Percentiles rank a stretch among this genome's conserved stretches.
These are phyloP conservation scores for Pseudozyma pruni DNA, from an alignment of 1,284 basidiomycete genomes.

Conservation along the genomic window DNA sequence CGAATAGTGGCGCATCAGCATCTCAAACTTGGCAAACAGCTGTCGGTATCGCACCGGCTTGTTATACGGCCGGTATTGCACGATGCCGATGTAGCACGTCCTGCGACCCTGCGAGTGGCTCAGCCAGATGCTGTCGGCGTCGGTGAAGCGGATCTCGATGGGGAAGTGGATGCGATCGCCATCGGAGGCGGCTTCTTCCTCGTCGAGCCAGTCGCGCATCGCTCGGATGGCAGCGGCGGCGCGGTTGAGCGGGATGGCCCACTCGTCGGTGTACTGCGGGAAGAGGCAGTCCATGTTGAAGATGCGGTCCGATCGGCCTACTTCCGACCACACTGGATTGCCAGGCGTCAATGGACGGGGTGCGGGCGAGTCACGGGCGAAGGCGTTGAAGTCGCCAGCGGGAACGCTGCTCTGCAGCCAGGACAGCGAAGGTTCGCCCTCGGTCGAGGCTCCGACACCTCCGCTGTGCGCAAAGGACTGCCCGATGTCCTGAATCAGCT, in stretches of 20 bases:
- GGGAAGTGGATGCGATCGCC: conserved; percentile 91
- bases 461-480: conserved; percentile 26
- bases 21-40: conserved; percentile 83
- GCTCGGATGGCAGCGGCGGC: conserved; percentile 76
- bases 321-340: conserved; percentile 41
- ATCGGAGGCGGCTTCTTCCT: conserved; percentile 74
- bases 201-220: conserved; percentile 79
- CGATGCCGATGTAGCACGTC: conserved; percentile 94
- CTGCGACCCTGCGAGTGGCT: conserved; percentile 83
- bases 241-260: conserved; percentile 81
- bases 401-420: conserved; percentile 24
- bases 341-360: conserved; percentile 26
- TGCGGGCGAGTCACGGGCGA: conserved; percentile 35
- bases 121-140: conserved; percentile 90
- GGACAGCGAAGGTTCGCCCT: conserved; percentile 24
- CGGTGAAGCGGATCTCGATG: conserved; percentile 90
- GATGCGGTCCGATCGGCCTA: conserved; percentile 58
- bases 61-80: conserved; percentile 94
- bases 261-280: conserved; percentile 73
- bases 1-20: conserved; percentile 77
- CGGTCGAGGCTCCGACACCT: conserved; percentile 17
- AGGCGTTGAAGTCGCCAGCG: conserved; percentile 24
- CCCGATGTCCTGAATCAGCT: conserved; percentile 35
- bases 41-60: conserved; percentile 84
- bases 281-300: conserved; percentile 68